Percentiles rank a stretch among this genome's conserved stretches.
phyloP scores from a whole-genome alignment of 176 grass and related monocot species.

The Luzula sylvatica region DNA sequence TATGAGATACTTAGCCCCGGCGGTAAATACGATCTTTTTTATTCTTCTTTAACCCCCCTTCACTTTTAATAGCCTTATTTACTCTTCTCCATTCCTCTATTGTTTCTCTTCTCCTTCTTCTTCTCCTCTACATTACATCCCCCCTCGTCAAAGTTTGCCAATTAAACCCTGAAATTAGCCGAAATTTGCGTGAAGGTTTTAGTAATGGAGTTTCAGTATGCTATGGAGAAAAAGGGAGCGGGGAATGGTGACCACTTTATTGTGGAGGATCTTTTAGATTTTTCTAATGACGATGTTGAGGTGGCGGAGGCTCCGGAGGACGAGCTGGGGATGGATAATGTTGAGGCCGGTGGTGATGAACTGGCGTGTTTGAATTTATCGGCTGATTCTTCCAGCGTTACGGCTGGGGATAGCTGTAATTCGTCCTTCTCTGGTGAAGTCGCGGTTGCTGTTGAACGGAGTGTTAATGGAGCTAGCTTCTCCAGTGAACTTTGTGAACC shows the following conservation, averaged over 20 bases:
- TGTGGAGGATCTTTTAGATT: constrained; percentile 78
- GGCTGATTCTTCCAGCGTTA: constrained; percentile 68
- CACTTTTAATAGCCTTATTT: neutral
- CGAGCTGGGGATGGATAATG: neutral
- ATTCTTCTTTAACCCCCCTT: neutral
- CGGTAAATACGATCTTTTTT: neutral
- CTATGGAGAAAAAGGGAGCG: constrained; percentile 44
- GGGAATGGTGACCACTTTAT: constrained; percentile 42
- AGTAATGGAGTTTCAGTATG: neutral
- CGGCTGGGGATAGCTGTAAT: constrained; percentile 69
- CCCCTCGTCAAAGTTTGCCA: constrained; percentile 38
- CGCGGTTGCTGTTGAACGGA: neutral
- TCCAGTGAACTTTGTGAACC: constrained; percentile 65
- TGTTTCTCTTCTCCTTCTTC: constrained; percentile 1
- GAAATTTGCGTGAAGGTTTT: constrained; percentile 28
- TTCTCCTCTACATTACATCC: constrained; percentile 26
- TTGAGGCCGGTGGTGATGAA: neutral
- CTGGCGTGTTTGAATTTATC: constrained; percentile 34
- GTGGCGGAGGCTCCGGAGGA: constrained; percentile 22
- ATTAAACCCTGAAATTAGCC: constrained; percentile 44
- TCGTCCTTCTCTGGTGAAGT: constrained; percentile 51
- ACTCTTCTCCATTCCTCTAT: constrained; percentile 2
- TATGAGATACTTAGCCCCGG: neutral
- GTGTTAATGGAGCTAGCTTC: constrained; percentile 41
- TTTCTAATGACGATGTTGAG: constrained; percentile 68